phyloP scores from a whole-genome alignment of 2,329 filamentous ascomycete species.

The Microcyclospora pomicola region DNA sequence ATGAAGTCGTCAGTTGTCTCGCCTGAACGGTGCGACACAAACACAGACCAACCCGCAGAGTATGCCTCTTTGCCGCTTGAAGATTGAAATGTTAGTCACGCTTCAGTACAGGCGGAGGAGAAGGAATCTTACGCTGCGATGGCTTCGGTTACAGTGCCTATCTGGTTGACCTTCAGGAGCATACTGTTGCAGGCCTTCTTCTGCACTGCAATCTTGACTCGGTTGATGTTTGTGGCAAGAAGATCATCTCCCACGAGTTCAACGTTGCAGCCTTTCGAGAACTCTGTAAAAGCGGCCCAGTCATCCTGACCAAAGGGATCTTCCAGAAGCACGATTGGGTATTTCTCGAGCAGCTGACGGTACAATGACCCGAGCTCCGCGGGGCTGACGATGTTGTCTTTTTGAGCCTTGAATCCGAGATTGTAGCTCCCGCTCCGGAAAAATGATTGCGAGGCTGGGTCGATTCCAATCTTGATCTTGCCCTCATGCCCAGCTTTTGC shows the following conservation, averaged over 20 bases:
- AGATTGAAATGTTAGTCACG: constrained; percentile 7
- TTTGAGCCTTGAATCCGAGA: constrained; percentile 23
- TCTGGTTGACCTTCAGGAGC: constrained; percentile 32
- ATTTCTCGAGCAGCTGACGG: constrained; percentile 19
- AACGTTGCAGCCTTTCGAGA: constrained; percentile 21
- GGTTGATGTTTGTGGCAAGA: constrained; percentile 26
- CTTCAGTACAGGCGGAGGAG: neutral
- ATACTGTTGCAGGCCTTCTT: constrained; percentile 29
- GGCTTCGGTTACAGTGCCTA: constrained; percentile 29
- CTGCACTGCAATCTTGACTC: constrained; percentile 23
- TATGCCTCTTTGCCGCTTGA: constrained; percentile 18
- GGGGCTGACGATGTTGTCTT: neutral
- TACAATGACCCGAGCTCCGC: constrained; percentile 22
- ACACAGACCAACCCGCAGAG: constrained; percentile 26
- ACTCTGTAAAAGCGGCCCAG: constrained; percentile 25
- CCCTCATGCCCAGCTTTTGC: constrained; percentile 12
- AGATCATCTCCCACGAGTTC: constrained; percentile 31
- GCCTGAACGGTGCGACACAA: constrained; percentile 31
- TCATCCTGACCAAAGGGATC: constrained; percentile 31
- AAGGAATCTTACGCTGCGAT: constrained; percentile 23
- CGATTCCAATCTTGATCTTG: constrained; percentile 28
- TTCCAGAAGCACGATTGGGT: constrained; percentile 28
- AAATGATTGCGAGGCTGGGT: constrained; percentile 30
- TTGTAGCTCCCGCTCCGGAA: constrained; percentile 24
- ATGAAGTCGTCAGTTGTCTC: constrained; percentile 34